Evolutionary conservation across 2,329 filamentous ascomycete genomes (phyloP), one percentile per base, ranked within the genome.

Genomic region (Chaetomiaceae sp.): DNA sequence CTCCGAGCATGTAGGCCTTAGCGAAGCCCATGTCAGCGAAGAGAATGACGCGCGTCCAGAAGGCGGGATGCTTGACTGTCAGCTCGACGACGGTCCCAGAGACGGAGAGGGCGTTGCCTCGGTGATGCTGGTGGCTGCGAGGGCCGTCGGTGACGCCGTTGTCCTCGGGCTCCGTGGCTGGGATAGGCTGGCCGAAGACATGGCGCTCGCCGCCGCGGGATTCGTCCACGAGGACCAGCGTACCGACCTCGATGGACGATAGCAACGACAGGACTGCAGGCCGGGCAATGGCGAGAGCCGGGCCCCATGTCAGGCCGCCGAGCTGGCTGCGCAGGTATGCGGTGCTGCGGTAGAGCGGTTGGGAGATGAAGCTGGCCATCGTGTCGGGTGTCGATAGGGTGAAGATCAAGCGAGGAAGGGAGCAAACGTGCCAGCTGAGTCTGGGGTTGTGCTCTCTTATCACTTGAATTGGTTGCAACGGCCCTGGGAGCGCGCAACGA

Each of bases 1-100:
- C 83, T 36, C 79, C 80, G 14, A 87, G 70, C 81, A 88, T 87
- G 58, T 84, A 87, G 22, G 81, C 77, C 61, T 85, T 80, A 11
- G 83, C 78, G 53, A 88, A 86, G 3, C 84, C 84, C 81, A 88
- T 86, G 62, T 88, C 84, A 30, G 78, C 81, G 58, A 86, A 85
- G 22, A 88, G 65, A 37, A 83, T 72, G 42, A 86, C 64, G 33
- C 83, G 74, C 58, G 85, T 73, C 83, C 83, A 88, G 60, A 87
- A 86, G 17, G 20, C 8, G 9, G 32, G 22, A 3, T 30, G 26
- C 18, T 15, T 29, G n/a, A 42, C 18, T 6, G 35, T 26, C 9
- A 60, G 48, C 27, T 65, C 63, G 18, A 62, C 56, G 52, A 59
- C n/a, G n/a, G n/a, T n/a, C n/a, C n/a, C n/a, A n/a, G 65, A 65